phyloP scores from a whole-genome alignment of 495 filamentous ascomycete species.

The Trichoderma asperelloides region DNA sequence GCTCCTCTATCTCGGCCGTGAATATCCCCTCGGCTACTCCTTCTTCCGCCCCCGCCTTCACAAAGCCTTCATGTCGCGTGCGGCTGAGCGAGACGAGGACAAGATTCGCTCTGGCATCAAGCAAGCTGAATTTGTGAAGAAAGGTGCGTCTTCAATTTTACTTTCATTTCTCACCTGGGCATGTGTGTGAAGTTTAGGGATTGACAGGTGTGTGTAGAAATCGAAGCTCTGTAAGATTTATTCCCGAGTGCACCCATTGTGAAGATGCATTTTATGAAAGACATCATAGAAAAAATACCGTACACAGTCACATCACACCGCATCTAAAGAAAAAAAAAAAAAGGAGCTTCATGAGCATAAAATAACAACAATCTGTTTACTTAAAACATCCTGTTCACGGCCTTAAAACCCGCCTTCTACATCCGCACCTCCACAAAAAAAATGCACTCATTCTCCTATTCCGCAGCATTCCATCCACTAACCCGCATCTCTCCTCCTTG shows the following conservation, averaged over 20 bases:
- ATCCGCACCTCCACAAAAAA: background rate
- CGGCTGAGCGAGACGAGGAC: slow-evolving; percentile 57
- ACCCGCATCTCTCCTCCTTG: background rate
- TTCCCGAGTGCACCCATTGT: slow-evolving; percentile 11
- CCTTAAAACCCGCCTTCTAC: background rate
- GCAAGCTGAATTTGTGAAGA: slow-evolving; percentile 80
- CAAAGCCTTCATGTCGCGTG: slow-evolving; percentile 71
- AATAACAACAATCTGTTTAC: background rate
- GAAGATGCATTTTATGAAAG: slow-evolving; percentile 6
- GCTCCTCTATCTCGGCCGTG: slow-evolving; percentile 71
- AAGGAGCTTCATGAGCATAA: background rate
- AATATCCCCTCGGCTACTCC: slow-evolving; percentile 79
- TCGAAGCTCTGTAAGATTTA: slow-evolving; percentile 76
- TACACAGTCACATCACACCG: background rate
- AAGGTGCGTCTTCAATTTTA: slow-evolving; percentile 43
- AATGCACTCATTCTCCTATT: background rate
- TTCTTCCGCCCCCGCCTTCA: slow-evolving; percentile 80
- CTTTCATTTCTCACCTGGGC: no score
- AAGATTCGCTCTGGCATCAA: slow-evolving; percentile 68
- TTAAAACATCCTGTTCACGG: no score
- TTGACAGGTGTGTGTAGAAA: slow-evolving; percentile 42
- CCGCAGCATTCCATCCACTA: background rate
- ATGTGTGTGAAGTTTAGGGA: background rate
- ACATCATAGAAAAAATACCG: background rate
- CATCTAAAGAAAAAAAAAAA: background rate